These are phyloP conservation scores for Gautieria morchelliformis DNA, from an alignment of 768 basidiomycete genomes.

Conservation along the genomic window DNA sequence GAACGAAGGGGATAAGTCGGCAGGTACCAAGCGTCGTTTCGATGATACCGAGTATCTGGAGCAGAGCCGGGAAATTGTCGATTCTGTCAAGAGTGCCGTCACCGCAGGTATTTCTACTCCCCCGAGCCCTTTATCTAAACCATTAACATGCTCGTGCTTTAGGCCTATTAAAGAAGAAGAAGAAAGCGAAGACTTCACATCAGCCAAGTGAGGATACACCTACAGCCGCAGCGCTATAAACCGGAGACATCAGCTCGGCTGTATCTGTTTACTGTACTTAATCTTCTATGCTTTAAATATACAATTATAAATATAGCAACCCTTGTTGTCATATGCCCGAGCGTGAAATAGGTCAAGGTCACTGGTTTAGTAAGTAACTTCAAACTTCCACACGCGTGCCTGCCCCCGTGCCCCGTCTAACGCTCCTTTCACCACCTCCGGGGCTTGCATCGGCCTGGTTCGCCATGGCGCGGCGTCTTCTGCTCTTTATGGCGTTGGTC, in stretches of 20 bases:
- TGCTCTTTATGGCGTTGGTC: not conserved
- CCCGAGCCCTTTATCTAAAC: not conserved
- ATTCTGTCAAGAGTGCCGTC: conserved; percentile 87
- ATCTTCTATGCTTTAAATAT: too few species aligned
- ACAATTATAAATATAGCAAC: too few species aligned
- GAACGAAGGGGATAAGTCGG: conserved; percentile 32
- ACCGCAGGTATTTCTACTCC: conserved; percentile 50
- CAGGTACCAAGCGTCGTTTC: conserved; percentile 79
- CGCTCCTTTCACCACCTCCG: not conserved
- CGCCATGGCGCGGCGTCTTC: not conserved
- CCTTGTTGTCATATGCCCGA: too few species aligned
- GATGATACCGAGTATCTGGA: conserved; percentile 91
- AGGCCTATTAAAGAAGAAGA: conserved; percentile 70
- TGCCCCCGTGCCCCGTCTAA: too few species aligned
- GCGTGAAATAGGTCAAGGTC: too few species aligned
- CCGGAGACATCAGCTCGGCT: not conserved
- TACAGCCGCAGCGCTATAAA: not conserved
- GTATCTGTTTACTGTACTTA: not conserved
- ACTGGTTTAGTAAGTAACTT: too few species aligned
- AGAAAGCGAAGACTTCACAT: conserved; percentile 47
- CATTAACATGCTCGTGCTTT: conserved; percentile 12
- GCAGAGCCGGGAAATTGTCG: conserved; percentile 83
- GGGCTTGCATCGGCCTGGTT: not conserved
- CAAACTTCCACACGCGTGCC: too few species aligned
- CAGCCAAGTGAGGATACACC: conserved; percentile 8